Evolutionary conservation across 78 protist species (phyloP).

Genomic region (Corallochytrium limacisporum): DNA sequence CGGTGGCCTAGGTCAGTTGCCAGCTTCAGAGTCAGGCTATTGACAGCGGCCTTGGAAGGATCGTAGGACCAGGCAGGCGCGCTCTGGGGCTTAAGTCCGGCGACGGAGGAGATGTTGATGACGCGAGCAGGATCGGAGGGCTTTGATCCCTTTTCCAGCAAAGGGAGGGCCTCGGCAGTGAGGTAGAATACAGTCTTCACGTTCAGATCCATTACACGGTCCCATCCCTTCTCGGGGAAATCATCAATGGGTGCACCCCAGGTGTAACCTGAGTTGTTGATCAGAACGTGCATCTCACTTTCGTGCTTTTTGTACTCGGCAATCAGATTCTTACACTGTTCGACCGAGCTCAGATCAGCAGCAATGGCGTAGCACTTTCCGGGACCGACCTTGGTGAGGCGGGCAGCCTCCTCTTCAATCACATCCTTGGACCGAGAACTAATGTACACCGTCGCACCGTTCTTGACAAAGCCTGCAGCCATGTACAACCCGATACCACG

Average conservation of each 20-base stretch:
- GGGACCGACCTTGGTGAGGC: no score
- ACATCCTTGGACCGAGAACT: no score
- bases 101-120: constrained; percentile 39
- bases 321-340: no score
- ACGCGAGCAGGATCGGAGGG: constrained; percentile 11
- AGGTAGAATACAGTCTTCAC: constrained; percentile 38
- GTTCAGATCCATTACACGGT: constrained; percentile 34
- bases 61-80: constrained; percentile 34
- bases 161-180: constrained; percentile 16
- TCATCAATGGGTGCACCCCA: constrained; percentile 44
- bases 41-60: constrained; percentile 45
- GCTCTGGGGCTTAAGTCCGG: constrained; percentile 20
- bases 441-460: no score
- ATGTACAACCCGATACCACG: no score
- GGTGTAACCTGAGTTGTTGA: constrained; percentile 16
- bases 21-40: constrained; percentile 25
- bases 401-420: no score
- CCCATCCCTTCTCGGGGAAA: constrained; percentile 47
- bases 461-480: no score
- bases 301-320: no score
- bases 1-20: constrained; percentile 34
- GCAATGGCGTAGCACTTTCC: no score
- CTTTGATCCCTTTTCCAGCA: constrained; percentile 11
- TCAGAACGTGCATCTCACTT: no score
- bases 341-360: no score